Conservation (phyloP, 192 early-diverging fungal species). For the Backusella westeae region DNA sequence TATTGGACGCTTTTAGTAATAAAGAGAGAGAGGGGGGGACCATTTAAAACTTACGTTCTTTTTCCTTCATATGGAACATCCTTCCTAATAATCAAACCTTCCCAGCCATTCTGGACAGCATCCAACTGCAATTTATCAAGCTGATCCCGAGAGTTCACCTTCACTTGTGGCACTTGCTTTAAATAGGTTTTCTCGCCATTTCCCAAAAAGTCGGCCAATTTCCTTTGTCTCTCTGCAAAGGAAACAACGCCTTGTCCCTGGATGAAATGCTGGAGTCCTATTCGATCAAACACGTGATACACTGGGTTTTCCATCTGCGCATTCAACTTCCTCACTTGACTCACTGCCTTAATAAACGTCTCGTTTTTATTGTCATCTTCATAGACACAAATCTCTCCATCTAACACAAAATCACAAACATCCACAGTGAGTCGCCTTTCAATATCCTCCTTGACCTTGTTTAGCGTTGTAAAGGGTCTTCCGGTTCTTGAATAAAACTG, state of each 20-base stretch:
- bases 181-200: background rate
- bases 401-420: conserved; percentile 32
- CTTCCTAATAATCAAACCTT: conserved; percentile 50
- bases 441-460: conserved; percentile 19
- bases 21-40: too few species aligned
- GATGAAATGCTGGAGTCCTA: conserved; percentile 35
- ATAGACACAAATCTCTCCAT: conserved; percentile 53
- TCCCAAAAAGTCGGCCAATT: conserved; percentile 13
- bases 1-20: background rate
- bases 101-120: conserved; percentile 44
- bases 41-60: conserved; percentile 36
- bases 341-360: conserved; percentile 23
- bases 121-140: conserved; percentile 27
- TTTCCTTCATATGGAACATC: conserved; percentile 52
- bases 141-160: conserved; percentile 30
- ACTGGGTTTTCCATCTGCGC: conserved; percentile 29
- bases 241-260: conserved; percentile 14
- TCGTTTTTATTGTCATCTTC: conserved; percentile 11
- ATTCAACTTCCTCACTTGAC: conserved; percentile 15
- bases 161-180: conserved; percentile 25
- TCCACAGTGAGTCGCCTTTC: background rate
- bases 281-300: conserved; percentile 50
- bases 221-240: conserved; percentile 34
- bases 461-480: conserved; percentile 25
- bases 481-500: conserved; percentile 44